These are phyloP conservation scores for Agarophyton chilense DNA, from an alignment of 23 red algal genomes.

Conservation along the genomic window DNA sequence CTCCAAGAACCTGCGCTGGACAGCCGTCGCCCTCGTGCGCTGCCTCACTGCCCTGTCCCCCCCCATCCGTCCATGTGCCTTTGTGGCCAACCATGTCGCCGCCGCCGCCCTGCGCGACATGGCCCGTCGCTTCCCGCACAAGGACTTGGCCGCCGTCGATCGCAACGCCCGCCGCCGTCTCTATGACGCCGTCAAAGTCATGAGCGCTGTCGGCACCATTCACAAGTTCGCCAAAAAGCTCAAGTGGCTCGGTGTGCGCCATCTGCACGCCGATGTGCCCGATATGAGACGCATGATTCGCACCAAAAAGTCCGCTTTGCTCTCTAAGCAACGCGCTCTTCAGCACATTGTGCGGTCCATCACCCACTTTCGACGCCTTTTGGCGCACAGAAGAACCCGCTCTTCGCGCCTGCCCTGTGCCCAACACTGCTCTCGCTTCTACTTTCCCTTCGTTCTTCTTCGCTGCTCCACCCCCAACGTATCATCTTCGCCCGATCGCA, in stretches of 20 bases:
- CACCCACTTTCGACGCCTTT: not conserved
- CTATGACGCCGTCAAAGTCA: slow-evolving; percentile 97
- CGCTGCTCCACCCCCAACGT: not conserved
- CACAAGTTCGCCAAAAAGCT: slow-evolving; percentile 69
- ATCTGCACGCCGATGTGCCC: not conserved
- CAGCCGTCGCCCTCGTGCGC: slow-evolving; percentile 34
- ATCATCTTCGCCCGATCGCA: not conserved
- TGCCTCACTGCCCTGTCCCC: not conserved
- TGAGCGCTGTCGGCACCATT: slow-evolving; percentile 81
- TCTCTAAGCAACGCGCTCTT: not conserved
- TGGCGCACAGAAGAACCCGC: not conserved
- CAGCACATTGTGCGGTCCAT: not conserved
- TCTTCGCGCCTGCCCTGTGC: not conserved
- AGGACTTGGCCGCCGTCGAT: slow-evolving; percentile 49
- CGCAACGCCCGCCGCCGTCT: slow-evolving; percentile 94
- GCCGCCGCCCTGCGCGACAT: slow-evolving; percentile 24
- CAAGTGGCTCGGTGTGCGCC: slow-evolving; percentile 63
- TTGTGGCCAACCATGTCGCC: slow-evolving; percentile 31
- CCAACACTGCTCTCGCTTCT: not conserved
- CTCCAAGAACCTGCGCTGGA: slow-evolving; percentile 63
- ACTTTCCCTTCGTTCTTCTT: slow-evolving; percentile 52
- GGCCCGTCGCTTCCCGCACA: slow-evolving; percentile 1
- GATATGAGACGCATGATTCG: slow-evolving; percentile 1
- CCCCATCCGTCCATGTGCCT: not conserved
- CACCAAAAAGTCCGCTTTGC: not conserved